Base-by-base conservation (phyloP, 768 basidiomycete genomes). In the Boletus pseudopeckii region DNA sequence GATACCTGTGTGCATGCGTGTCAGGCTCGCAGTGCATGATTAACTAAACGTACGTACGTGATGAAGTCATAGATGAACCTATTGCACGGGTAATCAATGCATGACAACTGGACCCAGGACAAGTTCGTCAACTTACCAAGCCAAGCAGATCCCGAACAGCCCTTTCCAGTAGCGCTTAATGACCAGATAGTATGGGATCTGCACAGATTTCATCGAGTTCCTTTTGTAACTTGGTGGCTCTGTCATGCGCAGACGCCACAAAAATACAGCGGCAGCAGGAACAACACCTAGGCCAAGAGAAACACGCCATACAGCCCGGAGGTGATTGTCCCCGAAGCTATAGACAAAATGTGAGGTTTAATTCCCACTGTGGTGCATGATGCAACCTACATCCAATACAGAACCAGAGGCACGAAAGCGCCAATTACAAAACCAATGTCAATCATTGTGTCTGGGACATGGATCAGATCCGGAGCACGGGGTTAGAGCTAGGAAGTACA, bases 241-340 rank as follows among this genome's bases (percentile, higher is more conserved):
- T 28, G 84, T 78, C 88, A 95, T 92, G 55, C 77, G 81, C 49
- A 92, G 65, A 59, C 93, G 90, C 92, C 93, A 95, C 46, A 91
- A 62, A 63, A 95, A 83, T n/a, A 95, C 86, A 8, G 81, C 79
- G 13, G 83, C 59, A 7, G 93, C 92, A 34, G 93, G 93, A 51
- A 96, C 64, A 38, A 86, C 74, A 33, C 93, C 93, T 9, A 96
- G 79, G 32, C 90, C 93, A 10, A 96, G 79, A 20, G 92, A 89
- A 41, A 90, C 62, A 47, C 93, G 85, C 92, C 92, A 96, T 5
- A 92, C 88, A 3, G 88, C 88, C 26, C 88, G 81, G 40, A 95
- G 82, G 65, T 94, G 92, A 56, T 89, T 71, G 39, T 80, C 63
- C 32, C 90, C 89, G 56, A 88, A 93, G 62, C 87, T 90, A 52